These are phyloP conservation scores for Letharia lupina DNA, from an alignment of 495 filamentous ascomycete species.

Conservation along the genomic window DNA sequence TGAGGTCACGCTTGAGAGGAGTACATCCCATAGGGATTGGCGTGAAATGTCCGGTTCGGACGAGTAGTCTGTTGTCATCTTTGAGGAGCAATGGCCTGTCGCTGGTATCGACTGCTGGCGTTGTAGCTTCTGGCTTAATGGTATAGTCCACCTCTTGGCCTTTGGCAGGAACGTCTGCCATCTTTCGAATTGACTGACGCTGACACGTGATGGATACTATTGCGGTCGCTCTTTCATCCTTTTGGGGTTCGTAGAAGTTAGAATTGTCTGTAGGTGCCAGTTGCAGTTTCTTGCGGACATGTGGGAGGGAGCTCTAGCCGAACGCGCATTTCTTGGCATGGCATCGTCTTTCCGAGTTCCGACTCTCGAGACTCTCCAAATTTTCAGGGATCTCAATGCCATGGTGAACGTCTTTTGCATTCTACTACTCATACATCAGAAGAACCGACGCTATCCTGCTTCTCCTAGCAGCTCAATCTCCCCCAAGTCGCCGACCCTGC, in stretches of 20 bases:
- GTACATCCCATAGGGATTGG: slow-evolving; percentile 83
- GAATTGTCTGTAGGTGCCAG: neutral
- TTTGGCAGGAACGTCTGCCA: slow-evolving; percentile 52
- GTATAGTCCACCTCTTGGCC: slow-evolving; percentile 63
- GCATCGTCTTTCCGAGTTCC: neutral
- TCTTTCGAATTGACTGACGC: slow-evolving; percentile 29
- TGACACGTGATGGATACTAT: neutral
- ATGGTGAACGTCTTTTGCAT: neutral
- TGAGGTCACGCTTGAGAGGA: slow-evolving; percentile 83
- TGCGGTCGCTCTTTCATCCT: slow-evolving; percentile 15
- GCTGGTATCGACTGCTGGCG: slow-evolving; percentile 64
- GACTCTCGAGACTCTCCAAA: neutral
- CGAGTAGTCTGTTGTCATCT: slow-evolving; percentile 79
- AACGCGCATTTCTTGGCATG: neutral
- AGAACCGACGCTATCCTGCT: neutral
- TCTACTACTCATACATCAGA: slow-evolving; percentile 1
- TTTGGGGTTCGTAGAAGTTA: neutral
- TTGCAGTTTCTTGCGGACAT: neutral
- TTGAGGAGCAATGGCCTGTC: slow-evolving; percentile 85
- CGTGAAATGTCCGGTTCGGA: slow-evolving; percentile 86
- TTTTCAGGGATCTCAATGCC: neutral
- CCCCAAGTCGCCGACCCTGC: slow-evolving; percentile 59
- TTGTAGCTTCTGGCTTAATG: slow-evolving; percentile 77
- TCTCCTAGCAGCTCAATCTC: slow-evolving; percentile 26
- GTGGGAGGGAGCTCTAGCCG: neutral